Percentiles rank a stretch among this genome's conserved stretches.
These are phyloP conservation scores for Ceratocystis alfenasii DNA, from an alignment of 2,329 filamentous ascomycete genomes.

Conservation along the genomic window DNA sequence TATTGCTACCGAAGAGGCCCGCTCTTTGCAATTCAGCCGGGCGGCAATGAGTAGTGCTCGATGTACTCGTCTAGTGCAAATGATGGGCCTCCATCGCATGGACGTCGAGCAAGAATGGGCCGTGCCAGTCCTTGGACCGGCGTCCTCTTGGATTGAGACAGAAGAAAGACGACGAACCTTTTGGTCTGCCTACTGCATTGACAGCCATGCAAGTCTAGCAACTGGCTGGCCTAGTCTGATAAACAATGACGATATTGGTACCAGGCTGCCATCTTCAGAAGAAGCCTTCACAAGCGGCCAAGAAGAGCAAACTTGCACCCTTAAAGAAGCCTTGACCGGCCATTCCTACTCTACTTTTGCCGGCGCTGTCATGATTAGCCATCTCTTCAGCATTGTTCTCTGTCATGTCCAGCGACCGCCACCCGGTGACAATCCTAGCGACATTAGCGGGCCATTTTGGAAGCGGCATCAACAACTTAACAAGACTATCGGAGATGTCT, in stretches of 20 bases:
- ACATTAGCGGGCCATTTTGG: constrained; percentile 71
- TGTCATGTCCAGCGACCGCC: constrained; percentile 65
- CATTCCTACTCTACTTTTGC: constrained; percentile 58
- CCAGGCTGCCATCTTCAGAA: constrained; percentile 68
- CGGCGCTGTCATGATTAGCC: constrained; percentile 59
- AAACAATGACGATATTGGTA: constrained; percentile 62
- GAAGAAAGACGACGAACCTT: constrained; percentile 71
- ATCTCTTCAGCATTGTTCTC: constrained; percentile 70
- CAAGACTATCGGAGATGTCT: constrained; percentile 63
- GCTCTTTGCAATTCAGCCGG: constrained; percentile 70
- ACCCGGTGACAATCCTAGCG: constrained; percentile 57
- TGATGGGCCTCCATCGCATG: constrained; percentile 73
- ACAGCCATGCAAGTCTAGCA: constrained; percentile 75
- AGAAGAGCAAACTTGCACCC: constrained; percentile 48
- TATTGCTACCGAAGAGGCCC: constrained; percentile 68
- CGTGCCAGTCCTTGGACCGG: constrained; percentile 60
- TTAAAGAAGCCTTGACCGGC: constrained; percentile 53
- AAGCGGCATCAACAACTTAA: constrained; percentile 72
- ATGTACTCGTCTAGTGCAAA: constrained; percentile 58
- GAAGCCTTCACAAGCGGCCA: constrained; percentile 58
- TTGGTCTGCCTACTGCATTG: constrained; percentile 72
- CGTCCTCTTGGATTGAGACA: constrained; percentile 66
- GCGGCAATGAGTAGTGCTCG: constrained; percentile 72
- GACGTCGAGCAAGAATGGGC: constrained; percentile 55
- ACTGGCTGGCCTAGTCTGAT: constrained; percentile 83